Evolutionary conservation across 345 rosid genomes (phyloP).

Genomic region (Euphorbia pulcherrima): DNA sequence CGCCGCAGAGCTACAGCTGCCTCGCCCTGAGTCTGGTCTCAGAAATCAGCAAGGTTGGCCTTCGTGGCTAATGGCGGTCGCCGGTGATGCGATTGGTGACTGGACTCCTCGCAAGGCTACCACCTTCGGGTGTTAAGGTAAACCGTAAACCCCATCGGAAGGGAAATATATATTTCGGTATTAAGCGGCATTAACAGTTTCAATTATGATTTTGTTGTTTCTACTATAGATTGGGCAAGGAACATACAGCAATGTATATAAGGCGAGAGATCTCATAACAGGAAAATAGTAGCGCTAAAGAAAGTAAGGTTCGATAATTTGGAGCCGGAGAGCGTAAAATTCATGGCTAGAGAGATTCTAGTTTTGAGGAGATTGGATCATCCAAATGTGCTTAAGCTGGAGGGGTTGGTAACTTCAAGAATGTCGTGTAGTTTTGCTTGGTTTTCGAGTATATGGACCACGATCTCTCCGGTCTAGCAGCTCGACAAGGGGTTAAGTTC

Average conservation of each 20-base stretch:
- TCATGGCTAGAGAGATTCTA: slow-evolving; percentile 96
- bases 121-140: slow-evolving; percentile 78
- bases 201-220: neutral
- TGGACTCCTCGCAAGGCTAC: slow-evolving; percentile 79
- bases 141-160: slow-evolving; percentile 28
- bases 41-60: slow-evolving; percentile 65
- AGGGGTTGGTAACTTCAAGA: slow-evolving; percentile 86
- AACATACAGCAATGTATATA: slow-evolving; percentile 90
- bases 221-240: slow-evolving; percentile 85
- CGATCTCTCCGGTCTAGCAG: slow-evolving; percentile 84
- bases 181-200: neutral
- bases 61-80: slow-evolving; percentile 71
- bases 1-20: slow-evolving; percentile 35
- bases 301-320: slow-evolving; percentile 90
- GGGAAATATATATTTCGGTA: neutral
- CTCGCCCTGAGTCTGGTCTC: too few relatives aligned
- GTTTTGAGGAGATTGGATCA: slow-evolving; percentile 65
- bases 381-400: slow-evolving; percentile 81
- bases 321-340: slow-evolving; percentile 86
- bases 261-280: slow-evolving; percentile 69
- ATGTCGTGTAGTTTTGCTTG: slow-evolving; percentile 82
- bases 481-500: slow-evolving; percentile 68
- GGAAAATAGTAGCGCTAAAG: slow-evolving; percentile 90
- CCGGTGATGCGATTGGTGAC: slow-evolving; percentile 67
- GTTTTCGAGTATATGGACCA: slow-evolving; percentile 94